Evolutionary conservation across 176 grass and related monocot species (phyloP).

Genomic region (Rhipidocladum racemiflorum): DNA sequence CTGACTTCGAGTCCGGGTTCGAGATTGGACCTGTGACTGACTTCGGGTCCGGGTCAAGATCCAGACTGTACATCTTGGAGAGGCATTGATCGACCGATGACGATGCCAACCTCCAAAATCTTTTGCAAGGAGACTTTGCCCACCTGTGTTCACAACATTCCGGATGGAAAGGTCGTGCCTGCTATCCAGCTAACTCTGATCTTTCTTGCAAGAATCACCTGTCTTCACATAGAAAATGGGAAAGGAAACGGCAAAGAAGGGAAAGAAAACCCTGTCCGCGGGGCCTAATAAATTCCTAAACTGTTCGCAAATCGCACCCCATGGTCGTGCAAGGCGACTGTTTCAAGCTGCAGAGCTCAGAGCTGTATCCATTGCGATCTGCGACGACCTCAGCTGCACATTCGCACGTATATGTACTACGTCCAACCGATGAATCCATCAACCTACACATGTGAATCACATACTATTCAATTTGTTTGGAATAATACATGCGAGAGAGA

Average conservation of each 20-base stretch:
- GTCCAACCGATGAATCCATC: not conserved
- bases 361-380: not conserved
- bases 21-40: no score
- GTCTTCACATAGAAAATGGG: not conserved
- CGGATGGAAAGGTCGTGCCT: not conserved
- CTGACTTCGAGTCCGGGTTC: no score
- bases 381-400: not conserved
- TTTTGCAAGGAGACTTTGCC: no score
- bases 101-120: not conserved
- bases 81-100: not conserved
- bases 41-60: no score
- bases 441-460: not conserved
- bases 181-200: not conserved
- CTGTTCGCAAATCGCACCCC: not conserved
- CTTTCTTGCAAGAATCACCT: not conserved
- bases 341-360: not conserved
- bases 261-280: not conserved
- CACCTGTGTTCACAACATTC: no score
- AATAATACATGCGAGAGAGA: not conserved
- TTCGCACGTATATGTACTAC: not conserved
- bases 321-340: not conserved
- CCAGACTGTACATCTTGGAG: not conserved
- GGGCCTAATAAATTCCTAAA: not conserved
- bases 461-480: not conserved
- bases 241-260: not conserved